Evolutionary conservation across 495 filamentous ascomycete species (phyloP).

Genomic region (Hypoxylon subgilvum): DNA sequence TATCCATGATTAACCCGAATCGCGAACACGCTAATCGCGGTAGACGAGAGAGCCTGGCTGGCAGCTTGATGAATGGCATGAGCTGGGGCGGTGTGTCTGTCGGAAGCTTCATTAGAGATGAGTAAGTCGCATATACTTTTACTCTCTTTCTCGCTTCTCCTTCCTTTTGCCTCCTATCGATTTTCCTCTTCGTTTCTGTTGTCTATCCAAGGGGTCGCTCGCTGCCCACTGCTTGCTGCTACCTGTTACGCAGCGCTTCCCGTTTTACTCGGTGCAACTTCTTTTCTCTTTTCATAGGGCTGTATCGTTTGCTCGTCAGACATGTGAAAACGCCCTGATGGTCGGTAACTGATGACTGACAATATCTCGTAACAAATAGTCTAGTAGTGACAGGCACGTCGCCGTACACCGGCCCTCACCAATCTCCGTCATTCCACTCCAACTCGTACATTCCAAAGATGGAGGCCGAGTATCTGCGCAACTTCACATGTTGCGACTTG

Average conservation of each 20-base stretch:
- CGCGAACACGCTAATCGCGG: constrained; percentile 67
- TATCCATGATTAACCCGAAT: constrained; percentile 78
- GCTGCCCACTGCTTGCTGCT: constrained; percentile 1
- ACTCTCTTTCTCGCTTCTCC: constrained; percentile 9
- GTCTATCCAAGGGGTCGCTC: constrained; percentile 9
- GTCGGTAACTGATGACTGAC: constrained; percentile 30
- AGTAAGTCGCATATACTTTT: constrained; percentile 69
- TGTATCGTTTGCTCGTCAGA: constrained; percentile 12
- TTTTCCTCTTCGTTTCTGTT: constrained; percentile 3
- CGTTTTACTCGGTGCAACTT: constrained; percentile 37
- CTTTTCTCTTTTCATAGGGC: constrained; percentile 22
- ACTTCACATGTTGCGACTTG: constrained; percentile 91
- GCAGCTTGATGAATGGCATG: constrained; percentile 90
- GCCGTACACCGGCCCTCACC: constrained; percentile 74
- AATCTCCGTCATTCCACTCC: constrained; percentile 94
- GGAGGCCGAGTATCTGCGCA: constrained; percentile 94
- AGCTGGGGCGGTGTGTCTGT: constrained; percentile 98
- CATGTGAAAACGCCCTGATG: constrained; percentile 33
- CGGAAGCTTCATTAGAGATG: constrained; percentile 95
- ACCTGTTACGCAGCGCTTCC: constrained; percentile 30
- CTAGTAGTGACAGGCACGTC: constrained; percentile 97
- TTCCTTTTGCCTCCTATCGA: constrained; percentile 1
- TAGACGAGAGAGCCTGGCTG: constrained; percentile 82
- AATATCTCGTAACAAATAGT: constrained; percentile 53
- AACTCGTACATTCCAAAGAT: constrained; percentile 97